Evolutionary conservation across 2,329 filamentous ascomycete genomes (phyloP).

Genomic region (Aureobasidium musti): DNA sequence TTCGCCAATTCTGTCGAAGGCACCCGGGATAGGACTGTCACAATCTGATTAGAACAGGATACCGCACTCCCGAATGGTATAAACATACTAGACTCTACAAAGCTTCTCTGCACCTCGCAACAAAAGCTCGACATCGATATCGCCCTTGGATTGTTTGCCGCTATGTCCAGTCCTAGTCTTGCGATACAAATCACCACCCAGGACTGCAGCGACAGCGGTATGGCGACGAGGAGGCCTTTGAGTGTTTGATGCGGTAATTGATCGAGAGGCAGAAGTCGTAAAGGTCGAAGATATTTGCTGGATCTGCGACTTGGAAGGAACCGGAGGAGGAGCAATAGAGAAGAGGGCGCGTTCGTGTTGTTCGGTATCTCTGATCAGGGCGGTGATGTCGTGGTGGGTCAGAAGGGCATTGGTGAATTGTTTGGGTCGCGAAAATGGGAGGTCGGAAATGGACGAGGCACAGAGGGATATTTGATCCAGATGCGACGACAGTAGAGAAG

Average conservation of each 20-base stretch:
- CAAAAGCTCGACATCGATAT: conserved; percentile 83
- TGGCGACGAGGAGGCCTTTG: conserved; percentile 62
- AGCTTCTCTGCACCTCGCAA: conserved; percentile 87
- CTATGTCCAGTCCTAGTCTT: conserved; percentile 63
- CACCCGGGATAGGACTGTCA: conserved; percentile 69
- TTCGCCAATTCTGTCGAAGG: conserved; percentile 70
- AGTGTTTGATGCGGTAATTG: conserved; percentile 42
- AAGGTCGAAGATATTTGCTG: conserved; percentile 28
- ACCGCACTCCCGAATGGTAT: not conserved
- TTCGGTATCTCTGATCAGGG: conserved; percentile 92
- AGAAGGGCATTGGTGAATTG: conserved; percentile 95
- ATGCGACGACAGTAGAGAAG: conserved; percentile 50
- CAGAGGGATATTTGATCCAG: conserved; percentile 55
- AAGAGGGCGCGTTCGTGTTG: conserved; percentile 92
- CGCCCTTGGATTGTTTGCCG: conserved; percentile 56
- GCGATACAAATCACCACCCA: conserved; percentile 84
- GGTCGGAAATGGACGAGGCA: conserved; percentile 51
- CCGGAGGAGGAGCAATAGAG: conserved; percentile 74
- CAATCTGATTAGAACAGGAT: not conserved
- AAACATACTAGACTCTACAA: conserved; percentile 73
- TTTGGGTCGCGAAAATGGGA: conserved; percentile 77
- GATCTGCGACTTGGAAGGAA: conserved; percentile 46
- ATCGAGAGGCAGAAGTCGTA: conserved; percentile 47
- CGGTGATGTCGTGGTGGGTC: conserved; percentile 85
- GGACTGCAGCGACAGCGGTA: conserved; percentile 84